Conservation (phyloP, 176 grass and related monocot genomes). For the Paspalum vaginatum region DNA sequence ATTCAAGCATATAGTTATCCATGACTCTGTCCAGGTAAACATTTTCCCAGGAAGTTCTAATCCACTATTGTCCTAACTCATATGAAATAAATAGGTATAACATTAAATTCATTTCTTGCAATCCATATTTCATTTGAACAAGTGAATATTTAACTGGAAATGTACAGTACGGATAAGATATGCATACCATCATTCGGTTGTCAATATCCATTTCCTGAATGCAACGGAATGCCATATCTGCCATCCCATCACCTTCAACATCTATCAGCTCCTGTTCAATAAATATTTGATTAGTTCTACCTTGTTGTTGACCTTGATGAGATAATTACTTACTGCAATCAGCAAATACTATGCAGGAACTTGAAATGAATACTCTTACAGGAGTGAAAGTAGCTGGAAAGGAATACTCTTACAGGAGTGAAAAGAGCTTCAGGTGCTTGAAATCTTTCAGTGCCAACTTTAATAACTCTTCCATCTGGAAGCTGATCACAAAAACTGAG, state of each 20-base stretch:
- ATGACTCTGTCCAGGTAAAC: conserved; percentile 13
- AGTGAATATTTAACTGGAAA: conserved; percentile 3
- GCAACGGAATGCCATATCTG: conserved; percentile 94
- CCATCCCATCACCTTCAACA: conserved; percentile 97
- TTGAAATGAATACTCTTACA: conserved; percentile 48
- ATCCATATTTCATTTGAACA: conserved; percentile 16
- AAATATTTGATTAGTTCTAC: conserved; percentile 24
- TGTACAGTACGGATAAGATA: conserved; percentile 16
- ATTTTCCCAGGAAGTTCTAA: neutral
- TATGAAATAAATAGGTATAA: conserved; percentile 9
- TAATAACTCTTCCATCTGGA: conserved; percentile 99
- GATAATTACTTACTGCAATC: neutral
- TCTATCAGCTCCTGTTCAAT: conserved; percentile 84
- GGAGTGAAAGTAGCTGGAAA: conserved; percentile 85
- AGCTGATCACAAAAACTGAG: conserved; percentile 73
- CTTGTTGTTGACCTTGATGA: neutral
- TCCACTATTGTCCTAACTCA: neutral
- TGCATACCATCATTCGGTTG: conserved; percentile 83
- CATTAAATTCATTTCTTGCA: no score
- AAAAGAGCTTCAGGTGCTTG: conserved; percentile 98
- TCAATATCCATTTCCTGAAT: conserved; percentile 99
- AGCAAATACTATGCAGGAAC: neutral
- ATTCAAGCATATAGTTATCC: neutral
- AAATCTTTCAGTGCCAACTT: conserved; percentile 95
- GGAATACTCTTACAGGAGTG: conserved; percentile 71